phyloP scores from a whole-genome alignment of 805 yeast genomes.

The Candida krabiensis region DNA sequence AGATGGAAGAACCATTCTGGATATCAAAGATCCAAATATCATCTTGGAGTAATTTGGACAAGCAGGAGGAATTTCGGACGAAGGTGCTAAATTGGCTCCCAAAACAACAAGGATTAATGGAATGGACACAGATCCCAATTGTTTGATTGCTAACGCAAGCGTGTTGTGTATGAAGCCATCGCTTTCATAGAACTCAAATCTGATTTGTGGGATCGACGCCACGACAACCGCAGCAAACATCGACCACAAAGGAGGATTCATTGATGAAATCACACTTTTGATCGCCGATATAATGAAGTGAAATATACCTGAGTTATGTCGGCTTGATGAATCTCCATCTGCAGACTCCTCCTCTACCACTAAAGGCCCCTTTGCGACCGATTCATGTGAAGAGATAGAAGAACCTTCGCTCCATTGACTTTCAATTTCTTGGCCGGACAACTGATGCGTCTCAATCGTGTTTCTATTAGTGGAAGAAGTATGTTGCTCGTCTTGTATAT shows the following conservation, averaged over 20 bases:
- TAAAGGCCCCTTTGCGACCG: conserved; percentile 12
- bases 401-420: conserved; percentile 28
- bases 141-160: conserved; percentile 58
- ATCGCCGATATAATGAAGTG: conserved; percentile 5
- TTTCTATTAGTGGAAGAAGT: conserved; percentile 1
- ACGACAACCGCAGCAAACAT: conserved; percentile 69
- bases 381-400: conserved; percentile 22
- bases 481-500: conserved; percentile 1
- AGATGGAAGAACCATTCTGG: conserved; percentile 79
- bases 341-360: conserved; percentile 11
- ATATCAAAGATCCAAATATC: conserved; percentile 65
- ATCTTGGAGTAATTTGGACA: conserved; percentile 61
- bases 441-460: conserved; percentile 2
- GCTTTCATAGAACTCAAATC: conserved; percentile 54
- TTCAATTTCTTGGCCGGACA: conserved; percentile 6
- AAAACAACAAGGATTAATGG: conserved; percentile 74
- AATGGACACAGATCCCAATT: conserved; percentile 72
- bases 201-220: conserved; percentile 63
- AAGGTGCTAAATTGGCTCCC: conserved; percentile 77
- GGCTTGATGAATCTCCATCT: background rate
- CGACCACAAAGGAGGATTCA: conserved; percentile 85
- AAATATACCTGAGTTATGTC: background rate
- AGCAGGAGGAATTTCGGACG: conserved; percentile 64
- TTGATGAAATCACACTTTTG: conserved; percentile 27
- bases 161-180: conserved; percentile 68